Base-by-base conservation (phyloP, 805 yeast species). In the Scheffersomyces coipomensis region DNA sequence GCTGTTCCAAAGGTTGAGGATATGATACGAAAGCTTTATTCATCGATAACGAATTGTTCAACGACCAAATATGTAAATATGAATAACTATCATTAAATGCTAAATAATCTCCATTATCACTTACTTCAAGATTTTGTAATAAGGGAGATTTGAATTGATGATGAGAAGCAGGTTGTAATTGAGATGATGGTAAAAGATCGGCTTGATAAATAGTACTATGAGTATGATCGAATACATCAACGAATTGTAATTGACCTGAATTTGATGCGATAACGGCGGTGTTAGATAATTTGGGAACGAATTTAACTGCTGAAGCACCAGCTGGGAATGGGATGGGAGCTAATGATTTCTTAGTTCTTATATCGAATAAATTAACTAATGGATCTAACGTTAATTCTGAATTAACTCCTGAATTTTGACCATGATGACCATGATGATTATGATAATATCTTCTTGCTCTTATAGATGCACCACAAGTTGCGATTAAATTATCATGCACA, bases 291-390 rank as follows among this genome's bases (percentile, higher is more conserved):
- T 85, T 84, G 5, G 98, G 97, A 63, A 91, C 97, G 45, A 91
- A 71, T 35, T 85, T 74, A 1, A 85, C 93, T 55, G 76, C 85
- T 8, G 85, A 74, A 1, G 98, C 97, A 10, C 97, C 97, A 0
- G 89, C 83, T 1, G 93, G 89, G 53, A 89, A 88, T 3, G 97
- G 79, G 6, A 91, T 71, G 3, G 97, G 97, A 0, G 95, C 70
- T 39, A 83, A 61, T 2, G 89, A 75, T 37, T 78, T 75, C 78
- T 86, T 69, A 41, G 80, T 76, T 45, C 95, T 74, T 22, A 88
- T 58, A 58, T 93, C 98, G 58, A 79, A 88, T 16, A 88, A 80
- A 48, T 83, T 83, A 16, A 91, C 89, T 45, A 91, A 72, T 0
- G 96, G 91, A 55, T 93, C 98, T 19, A 61, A 68, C 41, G 68